A percentile compares a stretch with the other conserved stretches of the same genome.
phyloP scores from a whole-genome alignment of 1,284 basidiomycete species.

The Irpex sp. region DNA sequence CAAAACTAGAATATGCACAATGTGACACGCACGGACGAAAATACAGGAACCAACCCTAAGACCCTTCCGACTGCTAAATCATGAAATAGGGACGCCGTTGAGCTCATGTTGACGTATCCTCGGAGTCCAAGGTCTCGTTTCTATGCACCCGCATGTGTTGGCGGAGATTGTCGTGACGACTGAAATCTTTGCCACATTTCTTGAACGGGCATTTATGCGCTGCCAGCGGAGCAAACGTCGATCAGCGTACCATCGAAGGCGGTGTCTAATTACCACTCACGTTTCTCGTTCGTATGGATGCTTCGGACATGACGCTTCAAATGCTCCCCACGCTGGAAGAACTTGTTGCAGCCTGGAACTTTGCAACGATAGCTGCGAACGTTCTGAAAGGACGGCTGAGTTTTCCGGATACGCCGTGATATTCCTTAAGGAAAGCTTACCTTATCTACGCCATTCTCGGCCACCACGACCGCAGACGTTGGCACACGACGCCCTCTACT shows the following conservation, averaged over 20 bases:
- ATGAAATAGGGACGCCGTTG: background rate
- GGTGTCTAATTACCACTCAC: conserved; percentile 37
- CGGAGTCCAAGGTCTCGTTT: conserved; percentile 28
- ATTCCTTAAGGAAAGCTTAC: conserved; percentile 25
- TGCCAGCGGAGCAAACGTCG: conserved; percentile 25
- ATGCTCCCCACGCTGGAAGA: conserved; percentile 75
- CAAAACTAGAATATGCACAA: no score
- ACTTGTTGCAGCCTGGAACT: conserved; percentile 75
- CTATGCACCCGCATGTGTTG: conserved; percentile 78
- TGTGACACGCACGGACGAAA: background rate
- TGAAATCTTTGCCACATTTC: conserved; percentile 77
- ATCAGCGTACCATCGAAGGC: background rate
- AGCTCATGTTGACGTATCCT: conserved; percentile 16
- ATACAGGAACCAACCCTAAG: background rate
- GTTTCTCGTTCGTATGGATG: conserved; percentile 81
- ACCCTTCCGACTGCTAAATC: background rate
- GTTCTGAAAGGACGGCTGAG: conserved; percentile 24
- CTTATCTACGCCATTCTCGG: conserved; percentile 32
- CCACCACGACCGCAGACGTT: conserved; percentile 42
- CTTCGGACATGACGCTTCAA: conserved; percentile 75
- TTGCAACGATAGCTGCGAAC: conserved; percentile 66
- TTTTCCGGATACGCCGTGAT: background rate
- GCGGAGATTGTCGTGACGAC: conserved; percentile 80
- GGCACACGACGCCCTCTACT: conserved; percentile 67
- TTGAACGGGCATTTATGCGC: conserved; percentile 71